Conservation (phyloP, 352 stramenopile genomes). For the Globisporangium camurandrum region DNA sequence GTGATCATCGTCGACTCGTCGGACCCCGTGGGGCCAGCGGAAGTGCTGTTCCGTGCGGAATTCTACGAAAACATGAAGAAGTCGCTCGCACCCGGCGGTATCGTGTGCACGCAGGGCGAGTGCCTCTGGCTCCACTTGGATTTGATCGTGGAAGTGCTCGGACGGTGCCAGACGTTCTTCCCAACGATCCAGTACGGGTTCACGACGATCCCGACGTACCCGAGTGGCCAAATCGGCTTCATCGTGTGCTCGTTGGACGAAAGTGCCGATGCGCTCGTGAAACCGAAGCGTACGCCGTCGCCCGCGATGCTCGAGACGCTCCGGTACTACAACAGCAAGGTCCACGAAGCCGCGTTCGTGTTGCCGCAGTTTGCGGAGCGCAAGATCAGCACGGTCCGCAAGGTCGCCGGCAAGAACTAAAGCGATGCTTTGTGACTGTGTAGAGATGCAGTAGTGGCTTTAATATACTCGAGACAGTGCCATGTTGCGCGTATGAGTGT, state of each 20-base stretch:
- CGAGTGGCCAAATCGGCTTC: constrained; percentile 98
- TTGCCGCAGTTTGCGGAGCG: constrained; percentile 91
- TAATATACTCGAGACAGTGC: too few species aligned
- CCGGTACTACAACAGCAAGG: constrained; percentile 92
- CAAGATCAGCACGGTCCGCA: constrained; percentile 74
- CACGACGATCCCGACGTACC: constrained; percentile 98
- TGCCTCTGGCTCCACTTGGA: constrained; percentile 98
- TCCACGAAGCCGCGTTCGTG: constrained; percentile 96
- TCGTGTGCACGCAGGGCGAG: constrained; percentile 93
- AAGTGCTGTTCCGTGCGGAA: constrained; percentile 91
- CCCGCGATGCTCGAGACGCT: constrained; percentile 63
- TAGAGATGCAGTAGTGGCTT: too few species aligned
- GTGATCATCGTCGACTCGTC: constrained; percentile 97
- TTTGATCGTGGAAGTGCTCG: constrained; percentile 94
- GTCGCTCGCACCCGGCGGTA: constrained; percentile 75
- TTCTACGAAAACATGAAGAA: constrained; percentile 95
- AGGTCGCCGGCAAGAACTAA: constrained; percentile 22
- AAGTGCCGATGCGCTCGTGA: constrained; percentile 38
- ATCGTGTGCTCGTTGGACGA: constrained; percentile 87
- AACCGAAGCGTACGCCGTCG: constrained; percentile 59
- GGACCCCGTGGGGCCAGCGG: constrained; percentile 92
- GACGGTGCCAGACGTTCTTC: constrained; percentile 88
- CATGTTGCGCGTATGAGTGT: too few species aligned
- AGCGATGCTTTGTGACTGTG: too few species aligned
- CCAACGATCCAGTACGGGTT: constrained; percentile 97